phyloP scores from a whole-genome alignment of 306 rosid species.

The Lagenaria siceraria region DNA sequence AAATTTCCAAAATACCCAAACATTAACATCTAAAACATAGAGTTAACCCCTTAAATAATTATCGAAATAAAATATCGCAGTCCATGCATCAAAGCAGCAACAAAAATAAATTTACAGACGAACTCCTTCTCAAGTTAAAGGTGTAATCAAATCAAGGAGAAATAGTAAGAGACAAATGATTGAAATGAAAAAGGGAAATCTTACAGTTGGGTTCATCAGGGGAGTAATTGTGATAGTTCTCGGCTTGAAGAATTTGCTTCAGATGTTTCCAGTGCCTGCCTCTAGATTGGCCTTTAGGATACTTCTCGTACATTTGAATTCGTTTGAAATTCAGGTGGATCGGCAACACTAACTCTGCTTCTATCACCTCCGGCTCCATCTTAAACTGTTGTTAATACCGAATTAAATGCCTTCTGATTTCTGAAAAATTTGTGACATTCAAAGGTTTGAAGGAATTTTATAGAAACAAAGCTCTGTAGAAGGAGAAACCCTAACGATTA shows the following conservation, averaged over 20 bases:
- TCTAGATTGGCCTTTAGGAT: constrained; percentile 82
- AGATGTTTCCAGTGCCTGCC: constrained; percentile 96
- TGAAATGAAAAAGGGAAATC: neutral
- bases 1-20: neutral
- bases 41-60: neutral
- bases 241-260: constrained; percentile 91
- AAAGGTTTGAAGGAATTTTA: neutral
- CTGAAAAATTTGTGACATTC: neutral
- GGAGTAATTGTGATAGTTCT: constrained; percentile 54
- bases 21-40: neutral
- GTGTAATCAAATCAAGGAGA: neutral
- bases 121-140: neutral
- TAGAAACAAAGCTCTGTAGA: neutral
- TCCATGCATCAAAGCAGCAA: neutral
- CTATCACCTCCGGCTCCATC: constrained; percentile 64
- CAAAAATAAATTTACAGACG: neutral
- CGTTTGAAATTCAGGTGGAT: constrained; percentile 61
- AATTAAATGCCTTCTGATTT: neutral
- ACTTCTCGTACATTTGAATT: constrained; percentile 82
- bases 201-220: constrained; percentile 76
- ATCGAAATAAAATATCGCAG: neutral
- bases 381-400: neutral
- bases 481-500: neutral
- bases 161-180: neutral
- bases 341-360: constrained; percentile 81